These are phyloP conservation scores for Candida tammaniensis DNA, from an alignment of 805 yeast genomes.

Conservation along the genomic window DNA sequence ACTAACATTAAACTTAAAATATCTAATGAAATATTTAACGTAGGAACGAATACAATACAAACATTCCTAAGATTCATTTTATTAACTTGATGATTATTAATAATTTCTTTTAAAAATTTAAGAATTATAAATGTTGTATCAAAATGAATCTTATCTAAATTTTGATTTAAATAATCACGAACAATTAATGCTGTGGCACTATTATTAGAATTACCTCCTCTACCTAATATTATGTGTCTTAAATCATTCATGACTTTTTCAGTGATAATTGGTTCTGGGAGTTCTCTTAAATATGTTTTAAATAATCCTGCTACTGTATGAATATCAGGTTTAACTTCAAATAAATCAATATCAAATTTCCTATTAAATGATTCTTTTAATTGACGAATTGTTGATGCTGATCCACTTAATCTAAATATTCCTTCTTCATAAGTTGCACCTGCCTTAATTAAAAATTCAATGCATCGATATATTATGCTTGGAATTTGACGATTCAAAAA, in stretches of 20 bases:
- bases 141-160: conserved; percentile 54
- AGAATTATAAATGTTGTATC: conserved; percentile 66
- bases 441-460: conserved; percentile 60
- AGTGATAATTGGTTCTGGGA: conserved; percentile 70
- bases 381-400: conserved; percentile 69
- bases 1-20: conserved; percentile 57
- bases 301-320: conserved; percentile 85
- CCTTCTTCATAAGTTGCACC: conserved; percentile 88
- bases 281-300: conserved; percentile 75
- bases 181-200: conserved; percentile 22
- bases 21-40: conserved; percentile 64
- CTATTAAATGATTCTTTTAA: conserved; percentile 68
- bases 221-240: conserved; percentile 18
- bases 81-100: conserved; percentile 58
- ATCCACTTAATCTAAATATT: conserved; percentile 85
- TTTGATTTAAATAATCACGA: conserved; percentile 30
- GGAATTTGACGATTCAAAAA: conserved; percentile 56
- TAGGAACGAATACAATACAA: conserved; percentile 80
- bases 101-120: conserved; percentile 62
- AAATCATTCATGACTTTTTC: conserved; percentile 37
- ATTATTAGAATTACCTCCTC: conserved; percentile 16
- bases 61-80: conserved; percentile 82
- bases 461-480: conserved; percentile 71
- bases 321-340: conserved; percentile 57
- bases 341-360: conserved; percentile 66